phyloP scores from a whole-genome alignment of 73 alveolate species.

The Paramecium tetraurelia region DNA sequence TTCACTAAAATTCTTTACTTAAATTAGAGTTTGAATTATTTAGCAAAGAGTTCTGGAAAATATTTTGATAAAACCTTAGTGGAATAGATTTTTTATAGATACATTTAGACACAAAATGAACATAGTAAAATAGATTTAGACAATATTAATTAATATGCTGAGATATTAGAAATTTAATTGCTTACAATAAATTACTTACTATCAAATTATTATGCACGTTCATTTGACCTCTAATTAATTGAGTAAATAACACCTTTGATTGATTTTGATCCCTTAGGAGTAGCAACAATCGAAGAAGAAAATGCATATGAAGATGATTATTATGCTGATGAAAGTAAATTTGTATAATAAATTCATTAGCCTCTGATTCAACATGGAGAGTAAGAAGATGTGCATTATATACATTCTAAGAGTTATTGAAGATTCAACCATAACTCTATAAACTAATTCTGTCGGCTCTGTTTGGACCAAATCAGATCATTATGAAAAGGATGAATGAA shows the following conservation, averaged over 20 bases:
- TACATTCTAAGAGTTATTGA: neutral
- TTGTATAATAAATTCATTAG: neutral
- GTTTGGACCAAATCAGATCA: neutral
- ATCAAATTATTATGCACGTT: neutral
- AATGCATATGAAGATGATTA: neutral
- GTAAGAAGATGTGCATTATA: neutral
- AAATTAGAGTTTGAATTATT: slow-evolving; percentile 12
- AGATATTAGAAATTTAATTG: neutral
- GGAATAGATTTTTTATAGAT: neutral
- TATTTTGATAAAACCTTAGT: neutral
- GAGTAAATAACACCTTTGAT: neutral
- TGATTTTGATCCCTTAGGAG: slow-evolving; percentile 42
- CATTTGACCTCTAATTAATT: neutral
- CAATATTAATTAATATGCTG: neutral
- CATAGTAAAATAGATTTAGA: neutral
- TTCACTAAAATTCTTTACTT: neutral
- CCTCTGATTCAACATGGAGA: slow-evolving; percentile 33
- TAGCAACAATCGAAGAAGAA: neutral
- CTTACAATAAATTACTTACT: neutral
- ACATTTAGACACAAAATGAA: neutral
- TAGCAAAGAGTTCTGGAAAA: slow-evolving; percentile 4
- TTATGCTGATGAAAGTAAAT: neutral
- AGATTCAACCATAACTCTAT: neutral
- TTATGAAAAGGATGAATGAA: slow-evolving; percentile 2
- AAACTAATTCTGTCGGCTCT: neutral